These are phyloP conservation scores for Aphanocladium album DNA, from an alignment of 2,329 filamentous ascomycete genomes.

Conservation along the genomic window DNA sequence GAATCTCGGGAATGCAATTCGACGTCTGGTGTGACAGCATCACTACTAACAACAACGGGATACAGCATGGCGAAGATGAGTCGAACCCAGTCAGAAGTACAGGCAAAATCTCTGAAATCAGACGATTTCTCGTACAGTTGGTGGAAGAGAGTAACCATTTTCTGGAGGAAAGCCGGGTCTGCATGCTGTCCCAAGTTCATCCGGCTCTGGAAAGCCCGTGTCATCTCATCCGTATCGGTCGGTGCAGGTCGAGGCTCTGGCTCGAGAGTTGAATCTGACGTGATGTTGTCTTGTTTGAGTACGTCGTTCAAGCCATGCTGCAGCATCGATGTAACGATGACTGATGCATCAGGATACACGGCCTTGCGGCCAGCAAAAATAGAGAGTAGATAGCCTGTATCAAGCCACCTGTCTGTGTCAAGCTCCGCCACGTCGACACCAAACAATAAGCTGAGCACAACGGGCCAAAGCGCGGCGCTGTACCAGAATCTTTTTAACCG, in stretches of 20 bases:
- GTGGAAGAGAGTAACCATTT: conserved; percentile 71
- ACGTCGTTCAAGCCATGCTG: conserved; percentile 75
- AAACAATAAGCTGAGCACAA: conserved; percentile 85
- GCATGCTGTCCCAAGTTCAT: conserved; percentile 1
- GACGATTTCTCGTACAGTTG: conserved; percentile 72
- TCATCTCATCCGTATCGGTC: not conserved
- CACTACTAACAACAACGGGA: conserved; percentile 80
- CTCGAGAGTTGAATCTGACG: not conserved
- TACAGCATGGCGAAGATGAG: conserved; percentile 76
- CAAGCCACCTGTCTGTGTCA: conserved; percentile 68
- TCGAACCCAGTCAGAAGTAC: conserved; percentile 75
- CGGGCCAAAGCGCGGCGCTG: conserved; percentile 75
- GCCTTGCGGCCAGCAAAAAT: conserved; percentile 67
- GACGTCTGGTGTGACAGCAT: conserved; percentile 74
- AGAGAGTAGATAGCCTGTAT: conserved; percentile 67
- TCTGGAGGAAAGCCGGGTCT: conserved; percentile 60
- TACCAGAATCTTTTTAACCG: conserved; percentile 86
- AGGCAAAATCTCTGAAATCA: conserved; percentile 77
- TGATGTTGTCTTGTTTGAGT: conserved; percentile 46
- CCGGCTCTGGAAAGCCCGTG: conserved; percentile 11
- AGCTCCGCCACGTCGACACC: conserved; percentile 72
- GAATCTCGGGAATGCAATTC: conserved; percentile 83
- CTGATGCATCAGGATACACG: conserved; percentile 69
- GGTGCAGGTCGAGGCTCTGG: not conserved
- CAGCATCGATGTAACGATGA: conserved; percentile 80